Evolutionary conservation across 164 flowering plant species (phyloP), one percentile per base, ranked within the genome.

Genomic region (Kingdonia uniflora): DNA sequence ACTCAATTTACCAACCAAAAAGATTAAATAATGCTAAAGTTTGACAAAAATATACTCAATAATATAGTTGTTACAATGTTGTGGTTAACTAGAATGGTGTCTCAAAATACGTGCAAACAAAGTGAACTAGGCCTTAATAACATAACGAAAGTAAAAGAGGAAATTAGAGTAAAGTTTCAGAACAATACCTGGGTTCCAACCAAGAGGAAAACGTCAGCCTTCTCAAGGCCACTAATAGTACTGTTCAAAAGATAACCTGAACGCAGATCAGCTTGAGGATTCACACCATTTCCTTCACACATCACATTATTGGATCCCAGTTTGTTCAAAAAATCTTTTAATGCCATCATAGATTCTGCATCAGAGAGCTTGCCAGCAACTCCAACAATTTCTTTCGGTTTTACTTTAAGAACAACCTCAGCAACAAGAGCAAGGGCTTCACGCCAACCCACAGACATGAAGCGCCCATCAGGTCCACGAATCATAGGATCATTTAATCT

Each of bases 401-500:
- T 79, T 46, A 71, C 84, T 65, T 80, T 73, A 67, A 75, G 79
- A 22, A 66, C 70, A 60, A 80, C 80, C 56, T 94, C 97, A 20
- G 96, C 95, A 62, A 89, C 92, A 33, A 87, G 71, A 60, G 85
- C 83, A 62, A 94, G 87, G 52, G 97, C 97, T 76, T 94, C 97
- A 56, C 85, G 90, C 99, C 99, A 94, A 68, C 81, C 83, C 53
- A 89, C 96, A 65, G 83, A 59, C 77, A 83, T 83, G 60, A 94
- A 94, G 42, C 87, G 90, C 5, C 99, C 99, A 80, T 89, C 99
- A 60, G 92, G 65, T 48, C 90, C 88, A 58, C 96, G 97, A 64
- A 89, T 78, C 99, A 94, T 94, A 15, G 99, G 97, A 53, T 94
- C 99, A 70, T 85, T 94, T 22, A 94, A 65, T 61, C 99, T 74